Evolutionary conservation across 345 rosid genomes (phyloP), one percentile per base, ranked within the genome.

Genomic region (Populus davidiana): DNA sequence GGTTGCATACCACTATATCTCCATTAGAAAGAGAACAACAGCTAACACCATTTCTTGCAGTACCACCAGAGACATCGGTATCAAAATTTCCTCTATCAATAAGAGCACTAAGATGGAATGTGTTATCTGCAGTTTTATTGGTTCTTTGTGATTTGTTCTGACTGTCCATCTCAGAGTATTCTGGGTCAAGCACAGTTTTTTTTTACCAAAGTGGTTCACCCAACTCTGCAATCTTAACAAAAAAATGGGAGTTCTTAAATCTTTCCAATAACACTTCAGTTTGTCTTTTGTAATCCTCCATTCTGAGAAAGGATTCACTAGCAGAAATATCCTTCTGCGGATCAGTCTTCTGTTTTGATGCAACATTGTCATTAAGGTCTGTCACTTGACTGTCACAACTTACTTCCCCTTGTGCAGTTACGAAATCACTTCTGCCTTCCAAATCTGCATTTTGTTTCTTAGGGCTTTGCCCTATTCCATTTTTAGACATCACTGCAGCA

Each of bases 221-320:
- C 62, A 95, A 87, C 90, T 90, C 98, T 20, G 96, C 92, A 71
- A 94, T 91, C 88, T 97, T 92, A 71, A 90, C 98, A 80, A 96
- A 91, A 89, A 94, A 96, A 86, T 94, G 94, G 67, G 99, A 96
- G 89, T 89, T 90, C 82, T 87, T 86, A 87, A 96, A 89, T 85
- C 87, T 94, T 74, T 91, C 89, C 86, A 94, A 84, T 78, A 91
- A 79, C 27, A 75, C 87, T 81, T 88, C 97, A 41, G 93, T 90
- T 78, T 86, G 90, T 74, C 93, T 90, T 81, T 85, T 87, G 78
- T 85, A 91, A 83, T 91, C 97, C 83, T 96, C 97, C 97, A 87
- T 91, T 85, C 94, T 87, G 74, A 93, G 92, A 54, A 91, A 81
- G 67, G 97, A 89, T 87, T 94, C 97, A 75, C 97, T 92, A 67